phyloP scores from a whole-genome alignment of 495 filamentous ascomycete genomes.

The Penicillium antarcticum region DNA sequence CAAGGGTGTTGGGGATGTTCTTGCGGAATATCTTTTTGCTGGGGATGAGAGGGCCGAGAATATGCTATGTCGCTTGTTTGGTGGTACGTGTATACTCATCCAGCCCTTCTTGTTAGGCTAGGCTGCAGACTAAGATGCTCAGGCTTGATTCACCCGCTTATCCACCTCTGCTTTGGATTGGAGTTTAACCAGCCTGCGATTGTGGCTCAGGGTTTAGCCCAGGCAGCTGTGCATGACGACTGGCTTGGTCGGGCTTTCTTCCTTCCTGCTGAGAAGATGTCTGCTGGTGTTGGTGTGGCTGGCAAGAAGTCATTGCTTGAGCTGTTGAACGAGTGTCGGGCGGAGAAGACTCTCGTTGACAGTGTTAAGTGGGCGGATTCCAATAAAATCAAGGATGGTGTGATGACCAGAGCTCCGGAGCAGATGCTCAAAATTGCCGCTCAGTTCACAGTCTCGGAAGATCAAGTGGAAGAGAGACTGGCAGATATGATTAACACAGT shows the following conservation, averaged over 20 bases:
- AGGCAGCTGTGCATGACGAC: slow-evolving; percentile 61
- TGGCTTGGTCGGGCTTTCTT: slow-evolving; percentile 49
- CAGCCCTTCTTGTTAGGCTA: not conserved
- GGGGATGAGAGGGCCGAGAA: slow-evolving; percentile 58
- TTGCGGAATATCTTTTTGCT: slow-evolving; percentile 65
- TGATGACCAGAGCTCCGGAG: slow-evolving; percentile 57
- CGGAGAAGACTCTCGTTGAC: slow-evolving; percentile 49
- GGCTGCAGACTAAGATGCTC: not conserved
- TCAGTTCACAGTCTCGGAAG: slow-evolving; percentile 56
- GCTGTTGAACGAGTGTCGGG: slow-evolving; percentile 56
- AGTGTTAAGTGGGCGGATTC: slow-evolving; percentile 50
- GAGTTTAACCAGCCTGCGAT: slow-evolving; percentile 80
- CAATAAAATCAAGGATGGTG: slow-evolving; percentile 65
- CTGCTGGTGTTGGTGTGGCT: slow-evolving; percentile 25
- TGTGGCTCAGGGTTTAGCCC: slow-evolving; percentile 75
- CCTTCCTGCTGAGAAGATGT: slow-evolving; percentile 49
- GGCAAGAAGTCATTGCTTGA: slow-evolving; percentile 50
- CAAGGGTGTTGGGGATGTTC: slow-evolving; percentile 53
- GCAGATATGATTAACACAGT: slow-evolving; percentile 74
- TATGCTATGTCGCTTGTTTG: slow-evolving; percentile 56
- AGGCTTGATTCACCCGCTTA: slow-evolving; percentile 77
- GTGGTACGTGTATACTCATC: slow-evolving; percentile 34
- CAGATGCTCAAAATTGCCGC: slow-evolving; percentile 59
- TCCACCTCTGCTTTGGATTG: slow-evolving; percentile 80
- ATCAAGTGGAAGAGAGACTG: slow-evolving; percentile 62